Conservation (phyloP, 2,329 filamentous ascomycete species). For the Fusarium penzigii region DNA sequence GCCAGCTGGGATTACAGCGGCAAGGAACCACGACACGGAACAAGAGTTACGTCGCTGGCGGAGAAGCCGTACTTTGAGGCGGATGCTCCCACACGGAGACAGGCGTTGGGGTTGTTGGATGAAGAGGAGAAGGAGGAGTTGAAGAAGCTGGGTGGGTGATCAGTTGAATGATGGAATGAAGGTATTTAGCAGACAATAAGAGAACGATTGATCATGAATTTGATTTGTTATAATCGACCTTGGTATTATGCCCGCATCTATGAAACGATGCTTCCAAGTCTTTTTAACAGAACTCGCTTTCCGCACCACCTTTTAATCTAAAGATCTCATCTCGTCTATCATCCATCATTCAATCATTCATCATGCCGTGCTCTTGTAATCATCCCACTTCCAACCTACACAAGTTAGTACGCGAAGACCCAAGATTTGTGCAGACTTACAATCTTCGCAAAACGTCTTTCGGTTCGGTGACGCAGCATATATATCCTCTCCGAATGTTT, state of each 20-base stretch:
- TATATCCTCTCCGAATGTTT: conserved; percentile 53
- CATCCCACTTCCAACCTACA: conserved; percentile 1
- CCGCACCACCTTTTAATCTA: no score
- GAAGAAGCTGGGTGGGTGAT: no score
- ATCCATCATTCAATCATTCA: no score
- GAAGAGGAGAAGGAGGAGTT: conserved; percentile 50
- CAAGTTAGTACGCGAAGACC: background rate
- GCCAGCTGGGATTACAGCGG: conserved; percentile 74
- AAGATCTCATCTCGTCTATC: no score
- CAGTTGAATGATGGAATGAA: no score
- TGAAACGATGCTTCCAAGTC: no score
- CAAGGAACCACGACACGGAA: conserved; percentile 67
- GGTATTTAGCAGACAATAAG: no score
- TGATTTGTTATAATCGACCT: no score
- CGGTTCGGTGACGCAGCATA: conserved; percentile 44
- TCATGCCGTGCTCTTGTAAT: no score
- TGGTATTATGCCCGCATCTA: no score
- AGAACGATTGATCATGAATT: no score
- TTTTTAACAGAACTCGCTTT: no score
- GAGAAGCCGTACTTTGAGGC: conserved; percentile 71
- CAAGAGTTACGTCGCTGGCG: conserved; percentile 68
- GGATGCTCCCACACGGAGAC: conserved; percentile 63
- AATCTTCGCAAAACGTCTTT: conserved; percentile 15
- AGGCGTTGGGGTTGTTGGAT: conserved; percentile 65
- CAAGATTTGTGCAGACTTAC: background rate